A percentile compares a stretch with the other conserved stretches of the same genome.
These are phyloP conservation scores for Ogataea glucozyma DNA, from an alignment of 805 yeast genomes.

Conservation along the genomic window DNA sequence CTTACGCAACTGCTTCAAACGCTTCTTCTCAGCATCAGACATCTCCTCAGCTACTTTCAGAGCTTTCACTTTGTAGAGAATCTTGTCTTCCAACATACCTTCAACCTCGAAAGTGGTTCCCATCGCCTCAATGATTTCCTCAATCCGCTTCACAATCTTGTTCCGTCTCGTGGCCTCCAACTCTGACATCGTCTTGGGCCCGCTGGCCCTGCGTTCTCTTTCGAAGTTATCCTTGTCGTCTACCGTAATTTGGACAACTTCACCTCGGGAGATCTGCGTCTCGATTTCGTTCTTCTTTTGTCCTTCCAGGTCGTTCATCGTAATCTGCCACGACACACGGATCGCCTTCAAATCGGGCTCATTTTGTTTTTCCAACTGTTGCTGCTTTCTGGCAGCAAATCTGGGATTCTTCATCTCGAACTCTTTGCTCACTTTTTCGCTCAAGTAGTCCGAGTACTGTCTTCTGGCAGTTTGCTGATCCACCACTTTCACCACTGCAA, in stretches of 20 bases:
- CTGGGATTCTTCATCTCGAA: conserved; percentile 18
- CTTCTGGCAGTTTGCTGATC: conserved; percentile 28
- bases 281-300: conserved; percentile 56
- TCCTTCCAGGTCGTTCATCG: conserved; percentile 49
- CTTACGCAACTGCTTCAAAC: conserved; percentile 35
- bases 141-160: conserved; percentile 33
- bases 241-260: conserved; percentile 41
- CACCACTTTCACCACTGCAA: conserved; percentile 29
- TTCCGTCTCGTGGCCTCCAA: conserved; percentile 38
- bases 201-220: conserved; percentile 15
- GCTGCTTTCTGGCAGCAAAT: conserved; percentile 13
- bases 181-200: conserved; percentile 23
- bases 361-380: conserved; percentile 10
- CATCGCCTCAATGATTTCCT: conserved; percentile 29
- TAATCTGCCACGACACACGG: conserved; percentile 57
- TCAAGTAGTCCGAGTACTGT: conserved; percentile 31
- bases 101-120: conserved; percentile 27
- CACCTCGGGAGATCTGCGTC: conserved; percentile 45
- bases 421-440: conserved; percentile 21
- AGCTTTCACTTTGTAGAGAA: conserved; percentile 22
- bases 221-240: conserved; percentile 39
- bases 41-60: background rate
- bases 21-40: conserved; percentile 31
- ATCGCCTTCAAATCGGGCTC: conserved; percentile 43
- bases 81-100: conserved; percentile 21